Conservation (phyloP, 108 stramenopile genomes). For the Skeletonema potamos region DNA sequence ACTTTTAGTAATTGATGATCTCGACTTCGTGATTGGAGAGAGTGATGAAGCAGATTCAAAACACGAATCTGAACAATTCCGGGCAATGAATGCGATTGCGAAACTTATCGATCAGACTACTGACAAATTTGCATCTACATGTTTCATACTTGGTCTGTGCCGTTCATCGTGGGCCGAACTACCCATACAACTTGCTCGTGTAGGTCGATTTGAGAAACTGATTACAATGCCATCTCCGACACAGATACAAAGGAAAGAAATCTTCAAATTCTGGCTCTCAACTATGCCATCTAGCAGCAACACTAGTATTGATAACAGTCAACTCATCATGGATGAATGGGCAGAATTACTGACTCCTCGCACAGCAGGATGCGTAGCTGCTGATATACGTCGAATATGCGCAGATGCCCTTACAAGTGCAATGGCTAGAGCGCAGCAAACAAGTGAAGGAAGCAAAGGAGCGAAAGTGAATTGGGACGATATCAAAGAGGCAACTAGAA, state of each 20-base stretch:
- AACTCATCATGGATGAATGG: constrained; percentile 41
- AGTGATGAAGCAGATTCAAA: constrained; percentile 27
- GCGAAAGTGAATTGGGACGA: constrained; percentile 55
- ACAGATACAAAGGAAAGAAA: constrained; percentile 58
- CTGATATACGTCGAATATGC: constrained; percentile 67
- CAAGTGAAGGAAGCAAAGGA: background rate
- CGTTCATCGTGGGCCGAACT: constrained; percentile 45
- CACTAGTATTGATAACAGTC: background rate
- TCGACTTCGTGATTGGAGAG: constrained; percentile 54
- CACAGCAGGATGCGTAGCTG: constrained; percentile 78
- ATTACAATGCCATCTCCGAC: constrained; percentile 72
- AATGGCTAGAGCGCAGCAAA: constrained; percentile 18
- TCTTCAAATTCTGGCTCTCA: constrained; percentile 53
- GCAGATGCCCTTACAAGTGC: constrained; percentile 63
- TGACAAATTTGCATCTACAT: background rate
- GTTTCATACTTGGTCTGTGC: constrained; percentile 58
- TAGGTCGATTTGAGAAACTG: constrained; percentile 71
- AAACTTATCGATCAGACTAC: constrained; percentile 50
- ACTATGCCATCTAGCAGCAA: constrained; percentile 24
- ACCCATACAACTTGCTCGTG: constrained; percentile 55
- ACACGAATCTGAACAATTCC: constrained; percentile 48
- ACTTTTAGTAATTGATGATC: constrained; percentile 71
- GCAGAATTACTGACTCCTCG: constrained; percentile 48
- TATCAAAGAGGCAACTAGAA: constrained; percentile 58
- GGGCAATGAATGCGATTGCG: constrained; percentile 55